Base-by-base conservation (phyloP, 169 alveolate species). In the Miamiensis avidus region DNA sequence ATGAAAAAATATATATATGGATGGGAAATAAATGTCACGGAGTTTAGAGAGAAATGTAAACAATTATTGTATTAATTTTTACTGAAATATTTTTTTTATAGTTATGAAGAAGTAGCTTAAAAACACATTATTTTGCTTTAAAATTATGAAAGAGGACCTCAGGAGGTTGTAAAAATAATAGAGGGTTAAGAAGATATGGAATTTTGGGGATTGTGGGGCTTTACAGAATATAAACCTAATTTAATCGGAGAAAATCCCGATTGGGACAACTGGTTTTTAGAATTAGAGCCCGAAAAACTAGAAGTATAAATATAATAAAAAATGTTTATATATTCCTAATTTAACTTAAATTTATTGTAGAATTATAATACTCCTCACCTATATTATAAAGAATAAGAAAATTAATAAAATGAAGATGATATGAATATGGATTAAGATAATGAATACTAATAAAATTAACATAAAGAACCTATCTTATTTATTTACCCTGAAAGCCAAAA, bases 261-360 rank as follows among this genome's bases (percentile, higher is more conserved):
- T 31, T 92, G 95, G 95, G 87, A 92, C 72, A n/a, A 82, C n/a
- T 88, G 93, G 91, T 92, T 86, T 77, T n/a, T 83, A 16, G 89
- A 88, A 76, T 81, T 91, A 74, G 65, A 49, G 69, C 69, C 74
- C 28, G 27, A 79, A 49, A 0, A 29, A 49, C 29, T 33, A 49
- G 33, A 82, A 73, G 79, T 82, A 85, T 34, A 74, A 33, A 31
- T 69, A 77, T 72, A 34, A 73, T 32, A 28, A 85, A 28, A 34
- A 78, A 27, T 85, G 69, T 65, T 34, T 65, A 29, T 31, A 72
- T 29, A 74, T 34, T n/a, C 64, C 64, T 69, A 83, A 78, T 30
- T 77, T 74, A 11, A 77, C 31, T 65, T 11, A 64, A 29, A 29
- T 34, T 72, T 75, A 72, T 27, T 83, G 74, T 83, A 75, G 83